Conservation (phyloP, 2,329 filamentous ascomycete genomes). For the Clonostachys byssicola region DNA sequence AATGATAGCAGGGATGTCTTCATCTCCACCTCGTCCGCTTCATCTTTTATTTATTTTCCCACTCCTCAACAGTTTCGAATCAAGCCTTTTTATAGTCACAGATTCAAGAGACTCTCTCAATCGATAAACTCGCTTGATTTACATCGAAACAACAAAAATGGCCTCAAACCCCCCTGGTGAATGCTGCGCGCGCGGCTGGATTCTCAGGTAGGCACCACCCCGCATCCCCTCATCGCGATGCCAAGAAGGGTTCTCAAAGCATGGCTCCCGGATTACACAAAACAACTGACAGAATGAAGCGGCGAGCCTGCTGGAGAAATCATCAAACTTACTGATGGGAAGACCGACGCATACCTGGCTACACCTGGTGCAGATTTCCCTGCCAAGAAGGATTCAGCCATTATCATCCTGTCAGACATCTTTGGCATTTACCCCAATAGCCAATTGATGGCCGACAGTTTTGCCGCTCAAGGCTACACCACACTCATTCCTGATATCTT, state of each 20-base stretch:
- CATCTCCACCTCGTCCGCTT: neutral
- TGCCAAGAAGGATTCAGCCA: slow-evolving; percentile 17
- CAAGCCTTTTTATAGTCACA: too few relatives aligned
- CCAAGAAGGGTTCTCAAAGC: neutral
- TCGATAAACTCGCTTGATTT: too few relatives aligned
- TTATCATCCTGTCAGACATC: slow-evolving; percentile 30
- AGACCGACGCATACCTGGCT: slow-evolving; percentile 46
- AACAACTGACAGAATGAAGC: slow-evolving; percentile 17
- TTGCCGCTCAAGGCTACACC: slow-evolving; percentile 30
- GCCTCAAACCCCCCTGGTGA: slow-evolving; percentile 45
- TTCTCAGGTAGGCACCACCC: slow-evolving; percentile 42
- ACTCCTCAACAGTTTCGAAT: neutral
- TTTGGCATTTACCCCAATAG: slow-evolving; percentile 32
- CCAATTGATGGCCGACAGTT: slow-evolving; percentile 33
- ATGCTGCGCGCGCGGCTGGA: slow-evolving; percentile 49
- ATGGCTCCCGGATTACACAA: neutral
- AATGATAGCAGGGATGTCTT: neutral
- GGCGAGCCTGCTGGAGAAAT: slow-evolving; percentile 40
- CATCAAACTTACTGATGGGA: slow-evolving; percentile 35
- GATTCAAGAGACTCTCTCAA: too few relatives aligned
- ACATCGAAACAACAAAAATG: slow-evolving; percentile 26
- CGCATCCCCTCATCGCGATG: neutral
- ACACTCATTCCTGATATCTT: slow-evolving; percentile 31
- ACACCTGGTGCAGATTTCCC: slow-evolving; percentile 25
- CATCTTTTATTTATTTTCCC: neutral